Percentiles rank a stretch among this genome's conserved stretches.
Evolutionary conservation across 441 rosid species (phyloP).

Genomic region (Macaranga tanarius): DNA sequence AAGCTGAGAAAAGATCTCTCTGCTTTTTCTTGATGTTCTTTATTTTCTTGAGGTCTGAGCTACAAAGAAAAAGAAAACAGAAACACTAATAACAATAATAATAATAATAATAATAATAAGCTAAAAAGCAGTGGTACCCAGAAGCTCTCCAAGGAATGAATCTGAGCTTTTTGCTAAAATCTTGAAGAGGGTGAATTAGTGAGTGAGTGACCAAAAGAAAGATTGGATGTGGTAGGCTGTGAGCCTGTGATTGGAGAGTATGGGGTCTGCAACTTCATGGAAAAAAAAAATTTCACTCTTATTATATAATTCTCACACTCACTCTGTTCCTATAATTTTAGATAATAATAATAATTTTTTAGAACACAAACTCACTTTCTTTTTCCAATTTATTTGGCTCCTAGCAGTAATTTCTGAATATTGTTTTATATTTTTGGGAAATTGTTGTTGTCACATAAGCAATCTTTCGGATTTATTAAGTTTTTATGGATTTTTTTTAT

Average conservation of each 20-base stretch:
- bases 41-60: conserved; percentile 32
- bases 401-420: no score
- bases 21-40: conserved; percentile 32
- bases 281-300: conserved; percentile 39
- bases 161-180: conserved; percentile 26
- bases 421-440: no score
- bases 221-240: conserved; percentile 38
- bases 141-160: conserved; percentile 33
- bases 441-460: no score
- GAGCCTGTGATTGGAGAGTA: conserved; percentile 52
- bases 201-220: conserved; percentile 10
- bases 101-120: conserved; percentile 8
- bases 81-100: no score
- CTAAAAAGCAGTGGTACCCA: conserved; percentile 22
- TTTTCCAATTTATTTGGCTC: no score
- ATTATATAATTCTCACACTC: conserved; percentile 17
- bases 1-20: conserved; percentile 33
- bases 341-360: no score
- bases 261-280: conserved; percentile 37
- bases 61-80: conserved; percentile 1
- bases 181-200: conserved; percentile 15
- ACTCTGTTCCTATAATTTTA: background rate
- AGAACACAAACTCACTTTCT: no score
- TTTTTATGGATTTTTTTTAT: no score
- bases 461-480: no score